These are phyloP conservation scores for Dipteronia sinensis DNA, from an alignment of 345 rosid genomes.

Conservation along the genomic window DNA sequence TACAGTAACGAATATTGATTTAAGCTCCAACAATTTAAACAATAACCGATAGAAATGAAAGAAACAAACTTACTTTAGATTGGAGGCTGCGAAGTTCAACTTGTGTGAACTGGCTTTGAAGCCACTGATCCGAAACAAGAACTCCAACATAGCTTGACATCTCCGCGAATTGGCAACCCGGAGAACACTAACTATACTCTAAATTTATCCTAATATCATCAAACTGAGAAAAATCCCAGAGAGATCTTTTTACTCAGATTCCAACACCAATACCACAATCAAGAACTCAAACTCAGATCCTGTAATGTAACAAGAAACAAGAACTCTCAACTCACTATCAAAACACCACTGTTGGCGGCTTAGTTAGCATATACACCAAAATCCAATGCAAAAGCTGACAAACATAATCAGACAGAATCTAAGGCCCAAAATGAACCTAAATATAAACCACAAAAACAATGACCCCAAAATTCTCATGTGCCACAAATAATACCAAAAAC, in stretches of 20 bases:
- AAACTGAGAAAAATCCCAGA: slow-evolving; percentile 18
- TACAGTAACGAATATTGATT: background rate
- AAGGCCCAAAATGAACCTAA: background rate
- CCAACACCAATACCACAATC: slow-evolving; percentile 28
- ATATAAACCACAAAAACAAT: slow-evolving; percentile 15
- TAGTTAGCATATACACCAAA: slow-evolving; percentile 13
- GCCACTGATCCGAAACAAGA: slow-evolving; percentile 79
- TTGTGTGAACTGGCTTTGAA: slow-evolving; percentile 87
- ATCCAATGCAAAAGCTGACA: slow-evolving; percentile 15
- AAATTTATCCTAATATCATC: slow-evolving; percentile 5
- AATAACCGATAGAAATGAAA: background rate
- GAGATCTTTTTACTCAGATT: slow-evolving; percentile 14
- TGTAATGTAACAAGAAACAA: slow-evolving; percentile 4
- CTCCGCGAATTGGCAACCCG: slow-evolving; percentile 26
- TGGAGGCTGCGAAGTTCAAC: slow-evolving; percentile 86
- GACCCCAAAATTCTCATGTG: background rate
- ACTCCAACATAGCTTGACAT: slow-evolving; percentile 81
- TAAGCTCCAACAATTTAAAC: background rate
- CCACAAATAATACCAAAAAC: background rate
- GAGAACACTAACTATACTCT: slow-evolving; percentile 17
- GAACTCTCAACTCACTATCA: slow-evolving; percentile 8
- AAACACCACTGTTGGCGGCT: slow-evolving; percentile 1
- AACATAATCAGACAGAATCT: slow-evolving; percentile 8
- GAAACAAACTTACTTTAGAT: slow-evolving; percentile 58
- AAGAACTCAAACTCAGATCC: slow-evolving; percentile 35